Evolutionary conservation across 345 rosid species (phyloP).

Genomic region (Gossypioides kirkii): DNA sequence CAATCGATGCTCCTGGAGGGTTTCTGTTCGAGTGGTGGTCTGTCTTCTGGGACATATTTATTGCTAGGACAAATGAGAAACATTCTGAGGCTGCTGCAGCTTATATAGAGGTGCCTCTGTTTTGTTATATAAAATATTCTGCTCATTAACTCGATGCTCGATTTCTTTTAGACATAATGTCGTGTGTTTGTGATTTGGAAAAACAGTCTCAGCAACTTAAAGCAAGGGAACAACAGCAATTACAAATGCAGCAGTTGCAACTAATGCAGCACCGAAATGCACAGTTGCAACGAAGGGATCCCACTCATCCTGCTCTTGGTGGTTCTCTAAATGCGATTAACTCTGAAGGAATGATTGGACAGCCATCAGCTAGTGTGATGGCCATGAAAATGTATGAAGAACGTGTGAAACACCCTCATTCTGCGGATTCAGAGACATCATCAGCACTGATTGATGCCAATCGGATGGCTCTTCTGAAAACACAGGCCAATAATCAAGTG

Average conservation of each 20-base stretch:
- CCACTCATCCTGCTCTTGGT: constrained; percentile 40
- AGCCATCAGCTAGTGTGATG: constrained; percentile 51
- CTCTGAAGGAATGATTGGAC: constrained; percentile 57
- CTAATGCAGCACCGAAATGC: constrained; percentile 52
- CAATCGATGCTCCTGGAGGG: constrained; percentile 75
- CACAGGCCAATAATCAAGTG: constrained; percentile 50
- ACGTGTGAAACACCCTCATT: constrained; percentile 48
- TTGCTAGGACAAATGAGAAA: constrained; percentile 68
- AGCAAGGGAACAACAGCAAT: constrained; percentile 56
- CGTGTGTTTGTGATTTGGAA: background rate
- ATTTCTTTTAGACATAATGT: background rate
- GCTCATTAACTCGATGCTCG: background rate
- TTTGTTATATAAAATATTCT: background rate
- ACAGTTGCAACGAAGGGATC: constrained; percentile 58
- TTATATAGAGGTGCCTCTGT: constrained; percentile 53
- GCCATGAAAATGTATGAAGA: constrained; percentile 67
- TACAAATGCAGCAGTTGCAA: constrained; percentile 61
- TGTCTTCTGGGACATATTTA: constrained; percentile 77
- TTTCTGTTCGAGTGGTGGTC: constrained; percentile 86
- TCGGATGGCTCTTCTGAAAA: constrained; percentile 43
- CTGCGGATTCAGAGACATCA: constrained; percentile 50
- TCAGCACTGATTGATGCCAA: constrained; percentile 45
- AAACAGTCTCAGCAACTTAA: constrained; percentile 51
- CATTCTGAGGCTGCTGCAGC: constrained; percentile 66
- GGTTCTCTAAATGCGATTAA: constrained; percentile 40